Conservation (phyloP, 2,329 filamentous ascomycete genomes). For the Pezicula neosporulosa region DNA sequence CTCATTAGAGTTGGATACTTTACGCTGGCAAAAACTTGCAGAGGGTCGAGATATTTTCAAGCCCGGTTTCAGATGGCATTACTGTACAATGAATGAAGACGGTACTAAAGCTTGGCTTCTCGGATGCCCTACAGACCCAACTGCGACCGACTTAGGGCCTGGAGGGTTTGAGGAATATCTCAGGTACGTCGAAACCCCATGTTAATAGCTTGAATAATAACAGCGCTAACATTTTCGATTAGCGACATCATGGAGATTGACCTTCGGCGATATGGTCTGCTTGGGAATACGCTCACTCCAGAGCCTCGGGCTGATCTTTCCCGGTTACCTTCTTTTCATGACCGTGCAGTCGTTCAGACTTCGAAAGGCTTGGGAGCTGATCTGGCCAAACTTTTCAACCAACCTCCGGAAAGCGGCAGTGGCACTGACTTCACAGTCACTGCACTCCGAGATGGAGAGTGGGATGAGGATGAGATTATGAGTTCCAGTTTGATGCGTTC, state of each 20-base stretch:
- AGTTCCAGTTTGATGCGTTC: constrained; percentile 46
- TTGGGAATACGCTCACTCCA: constrained; percentile 70
- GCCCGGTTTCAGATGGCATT: constrained; percentile 93
- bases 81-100: constrained; percentile 92
- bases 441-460: constrained; percentile 74
- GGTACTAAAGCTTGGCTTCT: constrained; percentile 96
- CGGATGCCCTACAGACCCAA: constrained; percentile 78
- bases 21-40: constrained; percentile 93
- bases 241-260: constrained; percentile 92
- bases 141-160: constrained; percentile 60
- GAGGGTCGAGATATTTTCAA: constrained; percentile 94
- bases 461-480: constrained; percentile 57
- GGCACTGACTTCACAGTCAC: constrained; percentile 91
- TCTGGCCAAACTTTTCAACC: constrained; percentile 82
- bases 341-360: constrained; percentile 44
- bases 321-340: constrained; percentile 41
- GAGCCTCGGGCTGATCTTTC: constrained; percentile 48
- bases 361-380: constrained; percentile 77
- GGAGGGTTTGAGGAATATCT: constrained; percentile 85
- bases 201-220: background rate
- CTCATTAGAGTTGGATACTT: constrained; percentile 77
- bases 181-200: constrained; percentile 35
- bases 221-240: background rate
- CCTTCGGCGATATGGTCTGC: constrained; percentile 82
- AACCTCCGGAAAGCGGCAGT: constrained; percentile 77